A percentile compares a stretch with the other conserved stretches of the same genome.
These are phyloP conservation scores for Aegilops longissima DNA, from an alignment of 176 grass and related monocot species.

Conservation along the genomic window DNA sequence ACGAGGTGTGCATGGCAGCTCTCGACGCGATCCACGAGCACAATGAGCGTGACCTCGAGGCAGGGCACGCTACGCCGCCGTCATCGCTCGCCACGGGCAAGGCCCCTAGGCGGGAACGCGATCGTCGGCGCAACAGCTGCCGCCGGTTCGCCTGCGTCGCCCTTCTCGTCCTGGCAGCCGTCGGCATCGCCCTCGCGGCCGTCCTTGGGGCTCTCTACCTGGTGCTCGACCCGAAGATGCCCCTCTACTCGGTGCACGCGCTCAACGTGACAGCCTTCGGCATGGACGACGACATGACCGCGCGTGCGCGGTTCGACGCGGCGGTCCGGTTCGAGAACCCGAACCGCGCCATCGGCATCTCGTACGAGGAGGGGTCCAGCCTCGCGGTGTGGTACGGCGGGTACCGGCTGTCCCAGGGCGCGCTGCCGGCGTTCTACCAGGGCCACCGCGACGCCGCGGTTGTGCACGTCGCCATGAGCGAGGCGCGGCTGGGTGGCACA, in stretches of 20 bases:
- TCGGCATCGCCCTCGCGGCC: neutral
- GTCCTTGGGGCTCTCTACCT: constrained; percentile 11
- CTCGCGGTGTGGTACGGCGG: constrained; percentile 33
- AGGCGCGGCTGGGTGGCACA: constrained; percentile 26
- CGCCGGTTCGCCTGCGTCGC: neutral
- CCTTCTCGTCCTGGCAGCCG: neutral
- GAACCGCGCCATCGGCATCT: constrained; percentile 46
- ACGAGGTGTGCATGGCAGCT: neutral
- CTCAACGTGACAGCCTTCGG: constrained; percentile 29
- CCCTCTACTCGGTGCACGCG: constrained; percentile 33
- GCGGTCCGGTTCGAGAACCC: constrained; percentile 44
- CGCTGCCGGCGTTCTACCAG: constrained; percentile 54
- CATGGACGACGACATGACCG: constrained; percentile 29
- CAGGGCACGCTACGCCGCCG: neutral
- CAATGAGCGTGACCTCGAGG: constrained; percentile 39
- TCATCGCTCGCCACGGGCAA: neutral
- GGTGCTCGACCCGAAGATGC: constrained; percentile 44
- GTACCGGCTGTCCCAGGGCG: constrained; percentile 32
- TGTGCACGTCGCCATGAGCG: constrained; percentile 41
- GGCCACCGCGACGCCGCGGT: constrained; percentile 23
- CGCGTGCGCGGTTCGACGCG: constrained; percentile 36
- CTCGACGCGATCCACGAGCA: constrained; percentile 11
- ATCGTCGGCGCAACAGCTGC: neutral
- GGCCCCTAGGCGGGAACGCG: neutral
- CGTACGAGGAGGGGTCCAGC: constrained; percentile 34